Percentiles rank a stretch among this genome's conserved stretches.
Conservation (phyloP, 2,329 filamentous ascomycete genomes). For the Samsoniella hepiali region DNA sequence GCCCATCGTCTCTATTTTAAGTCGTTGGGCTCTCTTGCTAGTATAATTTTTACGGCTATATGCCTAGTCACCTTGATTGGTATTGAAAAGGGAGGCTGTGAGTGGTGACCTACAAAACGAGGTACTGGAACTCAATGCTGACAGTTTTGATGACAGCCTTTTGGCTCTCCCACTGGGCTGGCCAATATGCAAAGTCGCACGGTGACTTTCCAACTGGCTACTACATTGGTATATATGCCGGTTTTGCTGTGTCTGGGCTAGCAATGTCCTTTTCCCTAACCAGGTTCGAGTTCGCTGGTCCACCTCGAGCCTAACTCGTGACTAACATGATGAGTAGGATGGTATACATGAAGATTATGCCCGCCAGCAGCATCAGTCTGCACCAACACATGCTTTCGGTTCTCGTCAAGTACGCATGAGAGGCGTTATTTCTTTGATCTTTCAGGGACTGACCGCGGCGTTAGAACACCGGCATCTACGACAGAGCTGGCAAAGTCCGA, state of each 20-base stretch:
- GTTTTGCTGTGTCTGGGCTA: not conserved
- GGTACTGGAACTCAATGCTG: not conserved
- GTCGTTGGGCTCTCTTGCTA: not conserved
- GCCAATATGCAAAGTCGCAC: not conserved
- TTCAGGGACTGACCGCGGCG: too few species aligned
- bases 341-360: not conserved
- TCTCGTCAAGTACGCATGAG: not conserved
- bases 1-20: not conserved
- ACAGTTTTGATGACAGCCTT: not conserved
- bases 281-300: not conserved
- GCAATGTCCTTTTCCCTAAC: not conserved
- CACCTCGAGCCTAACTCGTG: not conserved
- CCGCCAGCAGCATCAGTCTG: not conserved
- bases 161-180: slow-evolving; percentile 6
- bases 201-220: not conserved
- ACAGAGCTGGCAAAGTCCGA: not conserved
- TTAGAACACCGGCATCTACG: slow-evolving; percentile 3
- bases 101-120: not conserved
- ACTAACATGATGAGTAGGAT: not conserved
- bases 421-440: not conserved
- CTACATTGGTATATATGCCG: slow-evolving; percentile 1
- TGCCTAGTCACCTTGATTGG: not conserved
- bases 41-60: not conserved
- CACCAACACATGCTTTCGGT: not conserved
- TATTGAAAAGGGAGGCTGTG: slow-evolving; percentile 1